Evolutionary conservation across 352 stramenopile species (phyloP).

Genomic region (Phytopythium cucurbitacearum): DNA sequence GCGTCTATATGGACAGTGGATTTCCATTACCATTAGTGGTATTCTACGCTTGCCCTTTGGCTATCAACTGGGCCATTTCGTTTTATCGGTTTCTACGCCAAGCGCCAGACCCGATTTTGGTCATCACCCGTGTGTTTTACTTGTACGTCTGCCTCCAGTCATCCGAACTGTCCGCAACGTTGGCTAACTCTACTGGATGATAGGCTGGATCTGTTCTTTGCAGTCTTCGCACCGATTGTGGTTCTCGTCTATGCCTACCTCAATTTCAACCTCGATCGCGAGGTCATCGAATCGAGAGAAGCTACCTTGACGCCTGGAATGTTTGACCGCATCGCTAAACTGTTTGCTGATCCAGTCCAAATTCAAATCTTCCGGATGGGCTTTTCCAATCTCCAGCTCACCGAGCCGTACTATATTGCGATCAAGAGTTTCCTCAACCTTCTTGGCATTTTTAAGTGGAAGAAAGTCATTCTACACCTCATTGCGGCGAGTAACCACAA

Average conservation of each 20-base stretch:
- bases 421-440: constrained; percentile 37
- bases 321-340: constrained; percentile 30
- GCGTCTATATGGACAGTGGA: constrained; percentile 30
- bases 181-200: not conserved
- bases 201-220: constrained; percentile 51
- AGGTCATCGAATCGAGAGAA: constrained; percentile 17
- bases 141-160: constrained; percentile 12
- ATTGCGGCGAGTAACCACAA: constrained; percentile 21
- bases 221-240: constrained; percentile 38
- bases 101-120: constrained; percentile 18
- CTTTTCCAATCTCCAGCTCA: constrained; percentile 32
- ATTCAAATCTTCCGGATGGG: constrained; percentile 29
- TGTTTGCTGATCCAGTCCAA: constrained; percentile 33
- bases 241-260: constrained; percentile 34
- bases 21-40: constrained; percentile 34
- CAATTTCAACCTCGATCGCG: constrained; percentile 37
- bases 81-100: constrained; percentile 48
- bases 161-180: not conserved
- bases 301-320: constrained; percentile 20
- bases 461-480: constrained; percentile 30
- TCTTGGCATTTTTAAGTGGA: constrained; percentile 46
- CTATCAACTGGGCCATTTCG: constrained; percentile 40
- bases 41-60: constrained; percentile 33
- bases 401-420: constrained; percentile 19
- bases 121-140: constrained; percentile 36